A percentile compares a stretch with the other conserved stretches of the same genome.
These are phyloP conservation scores for Pilaira anomala DNA, from an alignment of 192 early-diverging fungal species.

Conservation along the genomic window DNA sequence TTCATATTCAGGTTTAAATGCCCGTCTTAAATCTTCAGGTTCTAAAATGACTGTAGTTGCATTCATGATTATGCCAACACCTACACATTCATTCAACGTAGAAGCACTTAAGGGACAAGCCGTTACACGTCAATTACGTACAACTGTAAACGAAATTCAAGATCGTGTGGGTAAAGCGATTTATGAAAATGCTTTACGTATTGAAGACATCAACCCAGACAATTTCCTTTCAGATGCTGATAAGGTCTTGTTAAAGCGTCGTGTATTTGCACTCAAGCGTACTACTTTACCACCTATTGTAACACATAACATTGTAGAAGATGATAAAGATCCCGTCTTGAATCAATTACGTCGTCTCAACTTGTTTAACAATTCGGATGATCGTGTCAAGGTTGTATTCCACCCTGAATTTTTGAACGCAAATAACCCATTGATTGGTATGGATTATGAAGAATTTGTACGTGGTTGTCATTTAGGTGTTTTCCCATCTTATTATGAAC, in stretches of 20 bases:
- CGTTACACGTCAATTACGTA: conserved; percentile 89
- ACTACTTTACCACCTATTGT: conserved; percentile 88
- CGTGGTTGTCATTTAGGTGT: conserved; percentile 96
- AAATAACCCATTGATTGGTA: conserved; percentile 88
- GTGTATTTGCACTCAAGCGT: conserved; percentile 90
- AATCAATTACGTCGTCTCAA: conserved; percentile 72
- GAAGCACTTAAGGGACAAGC: conserved; percentile 97
- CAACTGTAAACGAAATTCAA: conserved; percentile 85
- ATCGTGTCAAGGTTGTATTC: conserved; percentile 96
- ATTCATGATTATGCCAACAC: conserved; percentile 93
- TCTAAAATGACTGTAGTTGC: conserved; percentile 93
- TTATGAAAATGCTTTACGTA: conserved; percentile 78
- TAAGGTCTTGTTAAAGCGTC: conserved; percentile 87
- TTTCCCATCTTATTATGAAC: conserved; percentile 97
- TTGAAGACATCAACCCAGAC: conserved; percentile 67
- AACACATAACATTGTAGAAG: conserved; percentile 94
- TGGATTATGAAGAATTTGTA: conserved; percentile 99
- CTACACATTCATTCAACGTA: conserved; percentile 89
- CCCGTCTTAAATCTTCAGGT: conserved; percentile 71
- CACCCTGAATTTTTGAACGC: conserved; percentile 98
- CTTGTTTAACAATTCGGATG: conserved; percentile 85
- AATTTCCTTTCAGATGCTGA: conserved; percentile 83
- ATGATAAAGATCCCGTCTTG: conserved; percentile 83
- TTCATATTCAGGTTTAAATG: conserved; percentile 68
- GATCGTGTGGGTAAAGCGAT: conserved; percentile 79